Evolutionary conservation across 108 stramenopile genomes (phyloP).

Genomic region (Cyclostephanos invisitatus): DNA sequence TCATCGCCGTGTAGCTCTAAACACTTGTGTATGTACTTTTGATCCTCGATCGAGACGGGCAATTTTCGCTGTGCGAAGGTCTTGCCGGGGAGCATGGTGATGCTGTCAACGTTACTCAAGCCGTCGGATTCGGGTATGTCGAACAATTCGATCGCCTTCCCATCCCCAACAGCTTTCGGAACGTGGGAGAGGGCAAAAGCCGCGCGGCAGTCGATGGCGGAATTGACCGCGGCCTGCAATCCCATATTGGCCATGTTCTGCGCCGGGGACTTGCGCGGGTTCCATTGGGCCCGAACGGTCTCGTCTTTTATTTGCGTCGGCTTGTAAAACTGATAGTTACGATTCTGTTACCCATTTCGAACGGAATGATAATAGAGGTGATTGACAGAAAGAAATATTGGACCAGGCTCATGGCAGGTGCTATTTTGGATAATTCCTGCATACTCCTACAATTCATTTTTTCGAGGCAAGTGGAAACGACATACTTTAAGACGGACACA

Average conservation of each 20-base stretch:
- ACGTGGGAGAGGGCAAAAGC: slow-evolving; percentile 17
- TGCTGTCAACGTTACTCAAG: slow-evolving; percentile 28
- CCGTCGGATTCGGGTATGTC: slow-evolving; percentile 81
- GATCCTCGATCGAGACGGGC: slow-evolving; percentile 67
- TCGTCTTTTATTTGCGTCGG: slow-evolving; percentile 61
- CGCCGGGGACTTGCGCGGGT: slow-evolving; percentile 64
- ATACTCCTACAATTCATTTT: not conserved
- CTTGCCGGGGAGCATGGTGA: slow-evolving; percentile 43
- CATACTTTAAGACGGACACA: not conserved
- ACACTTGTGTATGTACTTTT: slow-evolving; percentile 75
- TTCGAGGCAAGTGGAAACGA: not conserved
- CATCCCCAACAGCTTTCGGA: slow-evolving; percentile 26
- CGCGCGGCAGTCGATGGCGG: slow-evolving; percentile 30
- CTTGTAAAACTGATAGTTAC: slow-evolving; percentile 53
- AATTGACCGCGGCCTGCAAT: slow-evolving; percentile 57
- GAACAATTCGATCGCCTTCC: slow-evolving; percentile 71
- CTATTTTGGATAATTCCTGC: not conserved
- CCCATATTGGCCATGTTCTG: slow-evolving; percentile 71
- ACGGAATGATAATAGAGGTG: not conserved
- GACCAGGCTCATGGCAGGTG: too few relatives aligned
- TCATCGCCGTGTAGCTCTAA: slow-evolving; percentile 76
- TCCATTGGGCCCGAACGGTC: slow-evolving; percentile 61
- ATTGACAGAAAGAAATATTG: not conserved
- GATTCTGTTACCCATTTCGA: slow-evolving; percentile 36
- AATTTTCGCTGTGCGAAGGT: slow-evolving; percentile 46